Base-by-base conservation (phyloP, 2,329 filamentous ascomycete species). In the Beauveria bassiana region DNA sequence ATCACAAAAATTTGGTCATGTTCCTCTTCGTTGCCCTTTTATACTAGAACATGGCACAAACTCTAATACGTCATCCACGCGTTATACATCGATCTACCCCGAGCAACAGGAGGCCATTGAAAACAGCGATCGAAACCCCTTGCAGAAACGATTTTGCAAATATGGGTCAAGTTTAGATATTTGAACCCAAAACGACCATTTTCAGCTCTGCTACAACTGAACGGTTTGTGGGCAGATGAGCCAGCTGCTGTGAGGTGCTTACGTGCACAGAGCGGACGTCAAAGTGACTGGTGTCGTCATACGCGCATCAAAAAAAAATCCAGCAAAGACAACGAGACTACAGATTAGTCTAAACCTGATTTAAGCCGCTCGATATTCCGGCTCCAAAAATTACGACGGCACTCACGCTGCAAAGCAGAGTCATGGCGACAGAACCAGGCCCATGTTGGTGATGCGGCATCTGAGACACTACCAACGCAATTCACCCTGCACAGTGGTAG, bases 21-120 rank as follows among this genome's bases (percentile, higher is more conserved):
- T 26, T 55, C 22, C 18, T 5, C 12, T 9, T 4, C 10, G 3
- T 20, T 45, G 40, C 24, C 22, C 9, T 54, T 55, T 40, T 55
- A 55, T 55, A 55, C 40, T 22, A 20, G 24, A 5, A 8, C 14
- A 14, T 18, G 24, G 16, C 53, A 8, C 10, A 20, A n/a, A 31
- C 24, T 55, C 53, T 31, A 55, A 40, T 55, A 55, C 53, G 53
- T 55, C 53, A 55, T 55, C 8, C 53, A 45, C 10, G 40, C 53
- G 53, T 55, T 45, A 55, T 55, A 55, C 53, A 55, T 55, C 24
- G 5, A 40, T 16, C 26, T 16, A 5, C 6, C 12, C 34, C 34
- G 34, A n/a, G n/a, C 22, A 54, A 38, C 38, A 45, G 16, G 22
- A 9, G 18, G 40, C 18, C 53, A 31, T 45, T 45, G 34, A 20